Evolutionary conservation across 495 filamentous ascomycete species (phyloP), one percentile per base, ranked within the genome.

Genomic region (Clohesyomyces aquaticus): DNA sequence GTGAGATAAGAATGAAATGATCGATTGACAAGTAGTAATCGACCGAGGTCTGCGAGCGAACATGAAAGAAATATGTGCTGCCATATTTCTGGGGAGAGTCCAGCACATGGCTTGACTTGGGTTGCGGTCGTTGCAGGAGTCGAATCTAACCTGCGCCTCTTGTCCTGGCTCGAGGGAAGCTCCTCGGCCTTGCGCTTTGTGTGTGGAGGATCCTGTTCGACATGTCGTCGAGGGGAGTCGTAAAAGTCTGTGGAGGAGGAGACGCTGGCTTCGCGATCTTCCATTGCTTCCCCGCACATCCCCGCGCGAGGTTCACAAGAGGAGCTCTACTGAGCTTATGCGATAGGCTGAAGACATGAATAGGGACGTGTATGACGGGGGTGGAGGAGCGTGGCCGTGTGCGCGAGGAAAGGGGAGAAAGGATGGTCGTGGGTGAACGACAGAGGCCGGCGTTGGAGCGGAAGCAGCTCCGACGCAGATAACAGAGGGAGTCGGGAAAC

Each of bases 1-100:
- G 75, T 75, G 68, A 87, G 80, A 75, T 80, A 82, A 11, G 55
- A 58, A 53, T 69, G 59, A 69, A 77, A 73, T 9, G 63, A 35
- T 63, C 69, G 72, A 66, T 70, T 72, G 35, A 77, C 74, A 28
- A 68, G 67, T 38, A 73, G 51, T 54, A 76, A 67, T 53, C 72
- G 70, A 50, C 62, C 60, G 35, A 77, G 72, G 29, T 54, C 59
- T 38, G 55, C 45, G 22, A 73, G 71, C 6, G 68, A 57, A 32
- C 75, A 65, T 14, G 59, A 70, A 29, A 65, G 56, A 68, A 76
- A 75, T 26, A 77, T 58, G 43, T 73, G 64, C 61, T 77, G 75
- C 75, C 73, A 75, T 46, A 72, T 42, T 45, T 68, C 72, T 43
- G 68, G 55, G 3, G 69, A 64, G 22, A 73, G 63, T 4, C 69